Conservation (phyloP, 495 filamentous ascomycete species). For the Saxophila tyrrhenica region DNA sequence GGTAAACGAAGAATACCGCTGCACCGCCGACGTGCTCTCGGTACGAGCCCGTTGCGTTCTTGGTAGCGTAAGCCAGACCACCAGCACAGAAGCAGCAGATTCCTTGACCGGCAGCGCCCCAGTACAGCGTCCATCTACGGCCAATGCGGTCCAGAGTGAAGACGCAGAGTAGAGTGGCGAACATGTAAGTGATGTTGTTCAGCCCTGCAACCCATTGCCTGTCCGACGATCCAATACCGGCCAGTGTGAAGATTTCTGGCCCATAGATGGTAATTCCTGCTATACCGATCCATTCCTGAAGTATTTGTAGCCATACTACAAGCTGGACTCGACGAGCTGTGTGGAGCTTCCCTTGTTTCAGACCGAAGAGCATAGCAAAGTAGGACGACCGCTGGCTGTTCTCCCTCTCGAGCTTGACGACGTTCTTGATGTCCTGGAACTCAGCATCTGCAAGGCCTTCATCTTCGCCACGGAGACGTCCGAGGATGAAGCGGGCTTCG, state of each 20-base stretch:
- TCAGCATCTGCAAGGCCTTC: slow-evolving; percentile 50
- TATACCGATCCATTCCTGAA: slow-evolving; percentile 54
- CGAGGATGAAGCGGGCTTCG: slow-evolving; percentile 45
- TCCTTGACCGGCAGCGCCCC: slow-evolving; percentile 53
- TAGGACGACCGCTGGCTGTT: slow-evolving; percentile 44
- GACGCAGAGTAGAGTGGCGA: slow-evolving; percentile 52
- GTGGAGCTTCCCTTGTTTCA: slow-evolving; percentile 51
- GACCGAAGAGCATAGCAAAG: slow-evolving; percentile 51
- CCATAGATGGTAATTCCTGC: slow-evolving; percentile 58
- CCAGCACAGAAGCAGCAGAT: slow-evolving; percentile 51
- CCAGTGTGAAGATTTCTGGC: slow-evolving; percentile 51
- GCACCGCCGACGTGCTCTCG: slow-evolving; percentile 45
- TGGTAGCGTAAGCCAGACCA: slow-evolving; percentile 33
- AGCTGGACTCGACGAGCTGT: slow-evolving; percentile 55
- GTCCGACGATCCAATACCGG: slow-evolving; percentile 48
- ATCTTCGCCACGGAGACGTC: slow-evolving; percentile 47
- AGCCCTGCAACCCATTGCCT: slow-evolving; percentile 52
- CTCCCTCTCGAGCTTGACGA: slow-evolving; percentile 45
- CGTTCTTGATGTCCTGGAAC: slow-evolving; percentile 50
- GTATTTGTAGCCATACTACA: slow-evolving; percentile 61
- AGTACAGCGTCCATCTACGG: slow-evolving; percentile 55
- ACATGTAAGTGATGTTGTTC: slow-evolving; percentile 56
- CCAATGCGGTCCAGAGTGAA: slow-evolving; percentile 60
- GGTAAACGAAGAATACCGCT: slow-evolving; percentile 56
- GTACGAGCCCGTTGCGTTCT: not conserved